Evolutionary conservation across 2,329 filamentous ascomycete genomes (phyloP), one percentile per base, ranked within the genome.

Genomic region (Penicillium crustosum): DNA sequence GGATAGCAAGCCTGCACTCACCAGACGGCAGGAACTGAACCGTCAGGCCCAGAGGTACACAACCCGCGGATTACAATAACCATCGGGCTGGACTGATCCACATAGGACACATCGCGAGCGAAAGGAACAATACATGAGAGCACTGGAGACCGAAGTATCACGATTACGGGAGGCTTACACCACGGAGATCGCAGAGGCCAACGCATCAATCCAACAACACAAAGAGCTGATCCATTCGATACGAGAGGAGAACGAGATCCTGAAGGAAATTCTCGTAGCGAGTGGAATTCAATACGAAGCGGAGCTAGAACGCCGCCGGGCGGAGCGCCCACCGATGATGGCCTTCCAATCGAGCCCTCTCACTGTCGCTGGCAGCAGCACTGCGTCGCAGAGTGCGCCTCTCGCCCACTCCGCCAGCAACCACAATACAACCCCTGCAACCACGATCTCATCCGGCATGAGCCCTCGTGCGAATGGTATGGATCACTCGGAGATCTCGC

Each of bases 61-160:
- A 36, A 48, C 12, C 35, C 12, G 33, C 27, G 31, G 15, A 29
- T 43, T 43, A 42, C 45, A 19, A 38, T 59, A 63, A 55, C 65
- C 49, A 42, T 27, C 49, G 27, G 44, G 44, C 29, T 49, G 50
- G 48, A 25, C 58, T 72, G 35, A 71, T 53, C 38, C 57, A 50
- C 57, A 54, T 71, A 96, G 94, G 71, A 97, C 94, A 19, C 94
- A 99, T 76, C 91, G 94, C 55, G 94, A 97, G 78, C 87, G 94
- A 65, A 97, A 97, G 75, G 94, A 97, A 77, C 84, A 92, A 68
- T 97, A 97, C 74, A 95, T 97, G 79, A 95, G 95, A 75, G 87
- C 90, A 12, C 84, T 97, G 17, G 94, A 99, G 75, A 88, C 93
- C 70, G 92, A 97, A 76, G 89, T 97, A 6, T 82, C 95, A 21